Conservation (phyloP, 129 eudicot species). For the Helianthus tuberosus region DNA sequence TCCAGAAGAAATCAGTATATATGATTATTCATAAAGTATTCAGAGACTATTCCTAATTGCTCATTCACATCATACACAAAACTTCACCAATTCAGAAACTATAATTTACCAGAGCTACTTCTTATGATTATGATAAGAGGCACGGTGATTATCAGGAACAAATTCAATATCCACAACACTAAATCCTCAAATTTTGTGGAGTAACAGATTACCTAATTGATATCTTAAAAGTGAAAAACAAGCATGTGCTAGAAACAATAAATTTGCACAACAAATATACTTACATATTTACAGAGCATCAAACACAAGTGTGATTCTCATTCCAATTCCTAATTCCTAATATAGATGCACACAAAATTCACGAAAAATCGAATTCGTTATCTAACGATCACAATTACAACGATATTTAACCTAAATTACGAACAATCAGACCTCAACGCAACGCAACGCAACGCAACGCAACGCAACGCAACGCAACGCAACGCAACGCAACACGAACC, state of each 20-base stretch:
- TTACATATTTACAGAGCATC: neutral
- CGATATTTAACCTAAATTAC: slow-evolving; percentile 17
- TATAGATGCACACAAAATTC: neutral
- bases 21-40: neutral
- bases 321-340: neutral
- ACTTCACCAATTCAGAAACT: neutral
- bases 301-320: neutral
- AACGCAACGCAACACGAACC: too few species aligned
- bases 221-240: slow-evolving; percentile 10
- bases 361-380: neutral
- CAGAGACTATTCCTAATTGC: slow-evolving; percentile 11
- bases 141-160: neutral
- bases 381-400: slow-evolving; percentile 5
- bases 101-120: neutral
- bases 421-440: slow-evolving; percentile 10
- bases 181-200: slow-evolving; percentile 5
- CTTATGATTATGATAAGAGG: slow-evolving; percentile 7
- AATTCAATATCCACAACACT: neutral
- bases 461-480: too few species aligned
- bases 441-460: too few species aligned
- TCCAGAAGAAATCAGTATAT: neutral
- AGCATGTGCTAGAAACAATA: slow-evolving; percentile 17
- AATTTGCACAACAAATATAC: slow-evolving; percentile 13
- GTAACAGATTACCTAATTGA: slow-evolving; percentile 6
- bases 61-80: slow-evolving; percentile 12